These are phyloP conservation scores for Moelleriella libera DNA, from an alignment of 2,329 filamentous ascomycete species.

Conservation along the genomic window DNA sequence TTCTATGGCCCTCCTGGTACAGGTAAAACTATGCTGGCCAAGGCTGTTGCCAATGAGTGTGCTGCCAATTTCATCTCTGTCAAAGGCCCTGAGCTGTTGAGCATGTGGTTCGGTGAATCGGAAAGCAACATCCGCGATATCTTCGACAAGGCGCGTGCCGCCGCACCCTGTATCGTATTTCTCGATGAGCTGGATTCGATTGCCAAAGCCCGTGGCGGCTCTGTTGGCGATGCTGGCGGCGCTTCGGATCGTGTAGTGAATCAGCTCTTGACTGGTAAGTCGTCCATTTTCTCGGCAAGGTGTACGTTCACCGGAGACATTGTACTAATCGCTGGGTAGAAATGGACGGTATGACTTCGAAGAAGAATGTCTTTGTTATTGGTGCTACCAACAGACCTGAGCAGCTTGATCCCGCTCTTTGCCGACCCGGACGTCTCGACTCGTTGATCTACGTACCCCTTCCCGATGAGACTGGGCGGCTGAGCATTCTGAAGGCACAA, in stretches of 20 bases:
- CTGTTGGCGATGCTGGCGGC: constrained; percentile 88
- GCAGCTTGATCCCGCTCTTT: constrained; percentile 94
- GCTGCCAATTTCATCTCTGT: constrained; percentile 99
- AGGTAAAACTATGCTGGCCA: constrained; percentile 98
- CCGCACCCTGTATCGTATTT: constrained; percentile 97
- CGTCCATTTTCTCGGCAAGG: neutral
- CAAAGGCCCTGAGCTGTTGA: constrained; percentile 94
- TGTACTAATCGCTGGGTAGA: constrained; percentile 38
- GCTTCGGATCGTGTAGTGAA: constrained; percentile 99
- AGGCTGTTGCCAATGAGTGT: constrained; percentile 98
- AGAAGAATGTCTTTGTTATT: constrained; percentile 99
- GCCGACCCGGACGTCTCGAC: constrained; percentile 96
- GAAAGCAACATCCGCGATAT: constrained; percentile 99
- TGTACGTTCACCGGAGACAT: neutral
- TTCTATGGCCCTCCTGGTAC: constrained; percentile 99
- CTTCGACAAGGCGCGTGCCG: constrained; percentile 97
- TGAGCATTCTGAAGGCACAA: constrained; percentile 84
- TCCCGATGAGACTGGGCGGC: constrained; percentile 80
- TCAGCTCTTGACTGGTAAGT: constrained; percentile 88
- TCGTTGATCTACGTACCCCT: constrained; percentile 97
- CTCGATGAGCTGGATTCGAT: constrained; percentile 97
- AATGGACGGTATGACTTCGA: constrained; percentile 99
- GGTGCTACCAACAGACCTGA: constrained; percentile 97
- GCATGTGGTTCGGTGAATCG: constrained; percentile 99
- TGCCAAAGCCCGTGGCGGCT: constrained; percentile 97